These are phyloP conservation scores for Plasmodium vivax DNA, from an alignment of 169 alveolate genomes.

Conservation along the genomic window DNA sequence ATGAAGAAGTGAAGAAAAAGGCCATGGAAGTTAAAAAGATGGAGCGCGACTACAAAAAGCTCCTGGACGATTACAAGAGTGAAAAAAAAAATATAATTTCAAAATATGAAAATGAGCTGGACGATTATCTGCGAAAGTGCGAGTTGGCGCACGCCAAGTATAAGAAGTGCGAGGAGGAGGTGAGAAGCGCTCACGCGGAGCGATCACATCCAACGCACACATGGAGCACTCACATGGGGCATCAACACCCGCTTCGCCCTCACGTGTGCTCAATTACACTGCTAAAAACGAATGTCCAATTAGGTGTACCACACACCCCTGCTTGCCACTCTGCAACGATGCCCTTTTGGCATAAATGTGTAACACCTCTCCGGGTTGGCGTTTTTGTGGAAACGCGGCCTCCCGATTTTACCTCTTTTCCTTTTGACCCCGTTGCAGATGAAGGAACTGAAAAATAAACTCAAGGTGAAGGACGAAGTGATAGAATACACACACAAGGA, in stretches of 20 bases:
- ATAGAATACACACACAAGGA: conserved; percentile 65
- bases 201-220: too few relatives aligned
- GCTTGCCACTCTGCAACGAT: not conserved
- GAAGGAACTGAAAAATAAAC: conserved; percentile 52
- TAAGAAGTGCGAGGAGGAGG: conserved; percentile 68
- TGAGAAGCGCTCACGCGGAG: not conserved
- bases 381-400: not conserved
- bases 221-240: not conserved
- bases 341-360: not conserved
- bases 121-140: conserved; percentile 43
- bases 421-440: not conserved
- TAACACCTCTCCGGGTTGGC: not conserved
- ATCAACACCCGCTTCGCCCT: not conserved
- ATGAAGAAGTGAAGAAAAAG: conserved; percentile 59
- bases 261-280: not conserved
- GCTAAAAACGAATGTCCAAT: not conserved
- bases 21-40: conserved; percentile 33
- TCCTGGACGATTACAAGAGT: conserved; percentile 60
- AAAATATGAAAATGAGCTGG: conserved; percentile 68
- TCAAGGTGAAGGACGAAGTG: conserved; percentile 55
- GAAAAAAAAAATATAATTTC: conserved; percentile 58
- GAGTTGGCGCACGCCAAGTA: conserved; percentile 57
- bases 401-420: not conserved
- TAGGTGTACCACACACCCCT: not conserved
- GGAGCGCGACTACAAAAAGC: conserved; percentile 62